Base-by-base conservation (phyloP, 2,329 filamentous ascomycete species). In the Neofusicoccum cordaticola region DNA sequence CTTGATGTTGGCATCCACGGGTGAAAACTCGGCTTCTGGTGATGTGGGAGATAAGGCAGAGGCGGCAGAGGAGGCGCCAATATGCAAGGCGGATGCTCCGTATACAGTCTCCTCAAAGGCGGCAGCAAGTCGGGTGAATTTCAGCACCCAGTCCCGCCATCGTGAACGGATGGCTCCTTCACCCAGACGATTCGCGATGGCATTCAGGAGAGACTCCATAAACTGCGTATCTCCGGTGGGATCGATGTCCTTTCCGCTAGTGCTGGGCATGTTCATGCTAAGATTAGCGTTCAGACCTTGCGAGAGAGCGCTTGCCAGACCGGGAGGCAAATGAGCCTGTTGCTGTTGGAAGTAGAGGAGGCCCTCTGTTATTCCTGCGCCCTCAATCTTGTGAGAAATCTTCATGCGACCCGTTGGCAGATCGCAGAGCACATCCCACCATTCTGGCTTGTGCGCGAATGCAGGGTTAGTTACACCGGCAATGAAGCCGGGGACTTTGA, bases 381-480 rank as follows among this genome's bases (percentile, higher is more conserved):
- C 79, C 67, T 98, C 94, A 68, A 98, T 93, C 71, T 88, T 89
- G 75, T 86, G 92, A 72, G 92, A 96, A 72, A 99, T 98, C 78
- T 95, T 96, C 83, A 99, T 93, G 48, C 93, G 88, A 9, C 95
- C 95, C 1, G 89, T 94, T 0, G 93, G 90, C 47, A 99, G 82
- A 77, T 99, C 95, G 77, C 95, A 99, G 12, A 99, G 84, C 9
- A 99, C 80, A 77, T 99, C 95, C 95, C 95, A 99, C 95, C 95
- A 99, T 75, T 97, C 93, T 0, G 91, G 91, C 72, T 98, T 94
- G 72, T 93, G 88, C 67, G 94, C 93, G 75, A 99, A 99, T 0
- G 93, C 94, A 5, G 95, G 95, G 74, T 99, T 99, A 1, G 94
- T 99, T 45, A 99, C 95, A 65, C 95, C 95, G 2, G 95, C 95